A percentile compares a stretch with the other conserved stretches of the same genome.
phyloP scores from a whole-genome alignment of 2,329 filamentous ascomycete genomes.

The Fusarium praegraminearum region DNA sequence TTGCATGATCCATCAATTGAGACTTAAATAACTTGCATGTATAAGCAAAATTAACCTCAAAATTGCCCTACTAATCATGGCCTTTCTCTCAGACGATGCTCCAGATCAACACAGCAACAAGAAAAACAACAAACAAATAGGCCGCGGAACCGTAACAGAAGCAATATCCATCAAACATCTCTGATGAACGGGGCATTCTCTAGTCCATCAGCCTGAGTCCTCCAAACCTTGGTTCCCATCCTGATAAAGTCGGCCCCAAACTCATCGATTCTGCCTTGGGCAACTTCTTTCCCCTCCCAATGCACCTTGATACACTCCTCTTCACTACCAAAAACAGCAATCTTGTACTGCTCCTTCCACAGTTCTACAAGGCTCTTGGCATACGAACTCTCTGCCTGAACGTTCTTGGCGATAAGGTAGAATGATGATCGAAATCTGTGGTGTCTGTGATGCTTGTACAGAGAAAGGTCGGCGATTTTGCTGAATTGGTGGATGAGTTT shows the following conservation, averaged over 20 bases:
- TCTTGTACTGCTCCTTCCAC: conserved; percentile 58
- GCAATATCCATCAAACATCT: background rate
- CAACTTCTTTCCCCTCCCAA: background rate
- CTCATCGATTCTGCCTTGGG: background rate
- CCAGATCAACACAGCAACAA: too few relatives aligned
- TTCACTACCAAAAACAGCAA: conserved; percentile 52
- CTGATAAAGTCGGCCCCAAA: conserved; percentile 28
- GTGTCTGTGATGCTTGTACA: conserved; percentile 59
- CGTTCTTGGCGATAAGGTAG: conserved; percentile 62
- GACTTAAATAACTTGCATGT: background rate
- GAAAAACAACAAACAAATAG: too few relatives aligned
- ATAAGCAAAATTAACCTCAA: background rate
- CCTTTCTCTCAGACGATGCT: too few relatives aligned
- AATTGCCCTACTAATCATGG: background rate
- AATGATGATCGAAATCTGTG: conserved; percentile 63
- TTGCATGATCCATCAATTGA: too few relatives aligned
- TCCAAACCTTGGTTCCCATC: conserved; percentile 31
- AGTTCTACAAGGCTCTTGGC: conserved; percentile 52
- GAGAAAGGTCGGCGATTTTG: conserved; percentile 52
- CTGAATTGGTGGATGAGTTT: conserved; percentile 55
- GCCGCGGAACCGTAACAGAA: too few relatives aligned
- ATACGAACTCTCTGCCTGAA: conserved; percentile 50
- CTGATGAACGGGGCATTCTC: conserved; percentile 15
- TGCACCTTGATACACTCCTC: conserved; percentile 6
- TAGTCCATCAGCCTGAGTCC: conserved; percentile 28